Evolutionary conservation across 305 asterid genomes (phyloP), one percentile per base, ranked within the genome.

Genomic region (Rubia tinctorum): DNA sequence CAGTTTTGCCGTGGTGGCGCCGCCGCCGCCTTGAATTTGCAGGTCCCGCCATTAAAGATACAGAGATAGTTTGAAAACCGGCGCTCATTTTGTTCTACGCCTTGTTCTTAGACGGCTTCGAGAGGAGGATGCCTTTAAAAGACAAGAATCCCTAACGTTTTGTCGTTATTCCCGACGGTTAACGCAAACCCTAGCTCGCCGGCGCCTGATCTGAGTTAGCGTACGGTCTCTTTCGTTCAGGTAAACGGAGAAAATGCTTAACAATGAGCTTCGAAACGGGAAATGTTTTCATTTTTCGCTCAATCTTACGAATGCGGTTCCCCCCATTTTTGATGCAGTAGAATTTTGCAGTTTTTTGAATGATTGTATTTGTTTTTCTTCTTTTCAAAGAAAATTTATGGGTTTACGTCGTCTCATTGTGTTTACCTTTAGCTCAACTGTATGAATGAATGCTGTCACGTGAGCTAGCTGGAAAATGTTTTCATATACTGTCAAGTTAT

Each of bases 131-230:
- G 63, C 61, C 71, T 75, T 70, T 27, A 27, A 5, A 75, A 18
- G 60, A 47, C 79, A n/a, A 53, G 7, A 69, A 61, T 37, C 73
- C 49, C 58, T 17, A 55, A 12, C 55, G 56, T 25, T 60, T 61
- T 22, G 37, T 45, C 34, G 61, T 40, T 47, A 1, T 51, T 40
- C 37, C 2, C 18, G 39, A n/a, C 51, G 34, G 37, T 34, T 15
- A 7, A 17, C 30, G 23, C 45, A 75, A 75, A 75, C 79, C 79
- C 75, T 75, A 75, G 71, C 71, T 10, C 65, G 62, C 75, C 66
- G 51, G 13, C 66, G 64, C 79, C 44, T 75, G 79, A 69, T 69
- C 70, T 30, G 65, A 56, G 49, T 27, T 47, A 10, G 1, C 53
- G 13, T 53, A 62, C 51, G 14, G 20, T n/a, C 17, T 9, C 56